Evolutionary conservation across 148 eudicot genomes (phyloP), one percentile per base, ranked within the genome.

Genomic region (Amaranthus cruentus): DNA sequence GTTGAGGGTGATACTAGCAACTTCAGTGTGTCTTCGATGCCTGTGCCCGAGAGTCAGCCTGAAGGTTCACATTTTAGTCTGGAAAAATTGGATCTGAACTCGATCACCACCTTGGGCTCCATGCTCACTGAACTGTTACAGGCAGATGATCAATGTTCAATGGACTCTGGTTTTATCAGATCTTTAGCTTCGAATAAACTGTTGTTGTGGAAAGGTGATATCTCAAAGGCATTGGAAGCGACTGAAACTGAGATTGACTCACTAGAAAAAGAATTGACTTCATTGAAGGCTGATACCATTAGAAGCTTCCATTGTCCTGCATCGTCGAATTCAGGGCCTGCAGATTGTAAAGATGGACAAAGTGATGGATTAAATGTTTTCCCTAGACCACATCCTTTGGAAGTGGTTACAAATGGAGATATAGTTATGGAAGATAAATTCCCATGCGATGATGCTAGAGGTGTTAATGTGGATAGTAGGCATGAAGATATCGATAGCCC

Each of bases 171-270:
- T 62, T 85, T 79, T 65, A 72, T 72, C 46, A 85, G 83, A 79
- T 77, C 87, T 21, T 76, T 88, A 60, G 88, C 90, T 12, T 68
- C 84, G 73, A 85, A 85, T 79, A 92, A 88, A 81, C 79, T 95
- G 73, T 74, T 80, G 64, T 58, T 87, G 70, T 85, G 81, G 87
- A 95, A 86, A 78, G 87, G 79, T 65, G 87, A 83, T 50, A 70
- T 92, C 75, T 80, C 84, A 6, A 95, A 87, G 82, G 84, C 84
- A 62, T 62, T 95, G 69, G 99, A 88, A 80, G 53, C 70, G 63
- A 95, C 96, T 64, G 97, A 90, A 82, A 83, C 87, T 73, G 94
- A 95, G 75, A 89, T 90, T 75, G 99, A 92, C 79, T 80, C 74
- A 7, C 94, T 91, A 66, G 99, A 95, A 82, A 87, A 71, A 77